Evolutionary conservation across 73 alveolate genomes (phyloP), one percentile per base, ranked within the genome.

Genomic region (Breviolum minutum): DNA sequence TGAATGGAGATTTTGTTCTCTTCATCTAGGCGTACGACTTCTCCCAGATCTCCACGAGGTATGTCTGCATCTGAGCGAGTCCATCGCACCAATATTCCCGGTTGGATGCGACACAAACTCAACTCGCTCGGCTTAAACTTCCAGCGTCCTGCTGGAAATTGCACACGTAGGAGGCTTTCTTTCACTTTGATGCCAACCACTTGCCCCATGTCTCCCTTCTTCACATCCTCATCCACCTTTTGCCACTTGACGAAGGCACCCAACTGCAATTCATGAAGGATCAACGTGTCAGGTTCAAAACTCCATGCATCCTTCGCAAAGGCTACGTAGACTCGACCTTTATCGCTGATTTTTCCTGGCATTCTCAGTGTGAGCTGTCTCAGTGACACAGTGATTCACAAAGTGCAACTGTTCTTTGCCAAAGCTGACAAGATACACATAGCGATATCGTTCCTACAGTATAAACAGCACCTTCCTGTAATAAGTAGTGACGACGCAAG

Each of bases 141-240:
- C 76, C 32, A 84, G 7, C 76, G 69, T 16, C 94, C 94, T 24
- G 27, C 66, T 29, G 95, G 82, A 66, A 87, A 87, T 12, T 63
- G 48, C 32, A 87, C 95, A 22, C 95, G 82, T 9, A 87, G n/a
- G 5, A 54, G 40, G 81, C 82, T 74, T 48, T 64, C 26, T 26
- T 30, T 30, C 22, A 87, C 95, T 29, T 87, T 87, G 80, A 87
- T 66, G 48, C 95, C 95, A 6, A 87, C 70, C 22, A 87, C 95
- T 7, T 87, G 95, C 24, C 95, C 95, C 13, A 87, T n/a, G 24
- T 63, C 95, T 10, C 95, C 95, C 71, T 30, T 40, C 40, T 60
- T 60, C 94, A 84, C 94, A 40, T 82, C 91, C 14, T 63, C 81
- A 69, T 86, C 95, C 29, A 8, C 8, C 27, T 86, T 63, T 29